phyloP scores from a whole-genome alignment of 805 yeast genomes.

The Ogataea dorogensis region DNA sequence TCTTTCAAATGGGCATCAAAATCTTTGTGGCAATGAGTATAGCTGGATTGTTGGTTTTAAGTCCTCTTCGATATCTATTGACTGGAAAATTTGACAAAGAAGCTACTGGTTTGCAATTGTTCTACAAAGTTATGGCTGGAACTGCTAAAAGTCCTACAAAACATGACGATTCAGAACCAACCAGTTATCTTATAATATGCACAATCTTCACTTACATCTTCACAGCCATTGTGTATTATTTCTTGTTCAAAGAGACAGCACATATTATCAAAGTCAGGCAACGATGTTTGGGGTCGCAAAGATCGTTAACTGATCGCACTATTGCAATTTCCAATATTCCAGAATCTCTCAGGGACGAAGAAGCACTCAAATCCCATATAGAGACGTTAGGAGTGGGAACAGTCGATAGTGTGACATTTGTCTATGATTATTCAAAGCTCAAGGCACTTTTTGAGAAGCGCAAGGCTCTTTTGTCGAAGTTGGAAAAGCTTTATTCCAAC shows the following conservation, averaged over 20 bases:
- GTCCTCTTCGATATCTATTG: conserved; percentile 51
- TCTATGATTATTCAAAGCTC: conserved; percentile 41
- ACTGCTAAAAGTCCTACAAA: conserved; percentile 19
- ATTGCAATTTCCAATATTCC: conserved; percentile 57
- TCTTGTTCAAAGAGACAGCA: conserved; percentile 46
- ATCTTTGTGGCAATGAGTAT: conserved; percentile 43
- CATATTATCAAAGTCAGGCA: conserved; percentile 53
- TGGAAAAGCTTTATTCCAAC: conserved; percentile 44
- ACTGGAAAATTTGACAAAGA: conserved; percentile 48
- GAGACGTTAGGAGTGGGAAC: conserved; percentile 56
- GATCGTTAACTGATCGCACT: conserved; percentile 59
- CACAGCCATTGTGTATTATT: conserved; percentile 45
- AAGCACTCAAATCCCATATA: conserved; percentile 45
- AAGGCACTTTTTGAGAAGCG: conserved; percentile 39
- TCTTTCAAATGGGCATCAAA: conserved; percentile 54
- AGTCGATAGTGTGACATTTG: conserved; percentile 49
- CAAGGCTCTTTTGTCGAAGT: conserved; percentile 27
- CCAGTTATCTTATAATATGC: conserved; percentile 47
- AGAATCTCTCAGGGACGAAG: conserved; percentile 41
- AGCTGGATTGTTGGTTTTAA: conserved; percentile 47
- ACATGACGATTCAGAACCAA: conserved; percentile 27
- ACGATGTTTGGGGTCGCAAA: conserved; percentile 56
- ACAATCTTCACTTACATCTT: conserved; percentile 56
- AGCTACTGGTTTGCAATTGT: conserved; percentile 7
- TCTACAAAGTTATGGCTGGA: conserved; percentile 10